Percentiles rank a stretch among this genome's conserved stretches.
These are phyloP conservation scores for Aurifilum marmelostoma DNA, from an alignment of 2,329 filamentous ascomycete genomes.

Conservation along the genomic window DNA sequence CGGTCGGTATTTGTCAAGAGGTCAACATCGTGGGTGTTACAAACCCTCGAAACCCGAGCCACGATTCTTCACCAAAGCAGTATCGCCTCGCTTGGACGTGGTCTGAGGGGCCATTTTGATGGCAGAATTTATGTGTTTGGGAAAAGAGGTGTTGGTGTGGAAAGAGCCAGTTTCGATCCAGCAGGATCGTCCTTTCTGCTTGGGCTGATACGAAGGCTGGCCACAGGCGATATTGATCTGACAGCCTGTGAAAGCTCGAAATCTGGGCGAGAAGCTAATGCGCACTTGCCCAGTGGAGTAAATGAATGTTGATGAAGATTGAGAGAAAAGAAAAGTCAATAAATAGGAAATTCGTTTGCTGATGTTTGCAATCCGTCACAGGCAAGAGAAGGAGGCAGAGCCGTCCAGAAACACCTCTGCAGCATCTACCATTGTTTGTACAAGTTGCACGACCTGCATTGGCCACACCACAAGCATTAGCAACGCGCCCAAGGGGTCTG, in stretches of 20 bases:
- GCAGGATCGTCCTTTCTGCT: not conserved
- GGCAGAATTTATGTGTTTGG: not conserved
- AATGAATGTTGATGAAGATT: not conserved
- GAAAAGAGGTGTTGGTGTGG: not conserved
- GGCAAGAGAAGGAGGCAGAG: not conserved
- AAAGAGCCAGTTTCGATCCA: not conserved
- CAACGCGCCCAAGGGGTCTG: not conserved
- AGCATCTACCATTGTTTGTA: not conserved
- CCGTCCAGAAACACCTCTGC: not conserved
- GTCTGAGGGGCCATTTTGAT: constrained; percentile 33
- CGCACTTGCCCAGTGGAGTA: not conserved
- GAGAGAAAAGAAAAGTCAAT: not conserved
- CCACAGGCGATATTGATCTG: not conserved
- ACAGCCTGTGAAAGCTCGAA: not conserved
- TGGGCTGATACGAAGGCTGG: no score
- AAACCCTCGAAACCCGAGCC: constrained; percentile 72
- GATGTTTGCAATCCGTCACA: not conserved
- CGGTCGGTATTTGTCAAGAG: not conserved
- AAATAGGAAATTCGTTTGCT: not conserved
- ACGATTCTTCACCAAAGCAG: constrained; percentile 46
- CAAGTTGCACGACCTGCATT: not conserved
- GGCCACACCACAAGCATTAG: not conserved
- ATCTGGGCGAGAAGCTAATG: not conserved
- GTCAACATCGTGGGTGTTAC: constrained; percentile 22
- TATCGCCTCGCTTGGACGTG: constrained; percentile 42